Evolutionary conservation across 371 early-diverging fungal species (phyloP), one percentile per base, ranked within the genome.

Genomic region (Mucor racemosus): DNA sequence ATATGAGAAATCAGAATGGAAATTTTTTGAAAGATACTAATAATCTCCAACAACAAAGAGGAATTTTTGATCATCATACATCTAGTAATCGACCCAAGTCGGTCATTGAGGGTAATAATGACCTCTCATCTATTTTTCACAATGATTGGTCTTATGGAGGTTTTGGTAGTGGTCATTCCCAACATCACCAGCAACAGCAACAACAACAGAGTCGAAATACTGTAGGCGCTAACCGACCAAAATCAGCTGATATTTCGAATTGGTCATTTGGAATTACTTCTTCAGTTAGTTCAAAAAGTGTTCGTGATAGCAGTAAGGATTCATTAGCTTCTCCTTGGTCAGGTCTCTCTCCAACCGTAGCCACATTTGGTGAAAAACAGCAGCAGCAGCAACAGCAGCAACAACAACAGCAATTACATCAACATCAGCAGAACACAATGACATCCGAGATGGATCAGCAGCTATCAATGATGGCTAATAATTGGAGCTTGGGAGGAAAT

Each of bases 211-310:
- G 19, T n/a, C 57, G 13, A 9, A 62, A 64, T n/a, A 34, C 44
- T 41, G 56, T 44, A 7, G 53, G 44, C 40, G 13, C 40, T 26
- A 59, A 40, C 38, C 67, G 88, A 19, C 90, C 90, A 9, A 86
- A 82, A 61, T 88, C 90, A 4, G 88, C 89, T 7, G 78, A 85
- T 41, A 84, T 87, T 15, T 82, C 86, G 8, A 81, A 88, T 53
- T 89, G 91, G 90, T 86, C 87, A 48, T 71, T 71, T 62, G 60
- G 58, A n/a, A 33, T 68, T 41, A 59, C 56, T 7, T 41, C 65
- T 34, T 63, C 58, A n/a, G 54, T 62, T 15, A 63, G 59, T 46
- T 62, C 62, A 34, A 62, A 58, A 14, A 68, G 63, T 26, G 10
- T 54, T 7, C 68, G 64, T 58, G 64, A 63, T 21, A 7, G 10